A percentile compares a stretch with the other conserved stretches of the same genome.
Evolutionary conservation across 192 early-diverging fungal species (phyloP).

Genomic region (Coemansia sp.): DNA sequence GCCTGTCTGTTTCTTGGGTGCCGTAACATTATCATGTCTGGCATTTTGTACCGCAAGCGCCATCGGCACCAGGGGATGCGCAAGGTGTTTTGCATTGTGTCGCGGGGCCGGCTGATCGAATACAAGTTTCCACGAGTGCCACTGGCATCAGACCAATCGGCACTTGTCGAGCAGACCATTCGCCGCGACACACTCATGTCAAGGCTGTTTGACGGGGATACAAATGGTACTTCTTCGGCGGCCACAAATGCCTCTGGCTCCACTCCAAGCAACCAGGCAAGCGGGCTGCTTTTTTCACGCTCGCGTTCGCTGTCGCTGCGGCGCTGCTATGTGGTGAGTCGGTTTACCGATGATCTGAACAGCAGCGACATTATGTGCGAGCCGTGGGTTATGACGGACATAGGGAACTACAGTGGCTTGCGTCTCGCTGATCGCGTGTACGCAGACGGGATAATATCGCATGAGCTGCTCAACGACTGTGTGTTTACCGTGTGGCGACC

Average conservation of each 20-base stretch:
- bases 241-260: not conserved
- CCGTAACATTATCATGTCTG: conserved; percentile 47
- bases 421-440: conserved; percentile 52
- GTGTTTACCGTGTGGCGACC: conserved; percentile 56
- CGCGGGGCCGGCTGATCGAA: conserved; percentile 48
- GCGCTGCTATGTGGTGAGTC: conserved; percentile 53
- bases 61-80: conserved; percentile 49
- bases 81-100: conserved; percentile 53
- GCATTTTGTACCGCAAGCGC: conserved; percentile 55
- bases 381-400: conserved; percentile 57
- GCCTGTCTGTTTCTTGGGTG: conserved; percentile 52
- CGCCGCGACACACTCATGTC: conserved; percentile 23
- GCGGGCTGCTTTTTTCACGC: conserved; percentile 23
- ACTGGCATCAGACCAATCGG: conserved; percentile 18
- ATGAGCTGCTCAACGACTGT: conserved; percentile 52
- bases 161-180: conserved; percentile 20
- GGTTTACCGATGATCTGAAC: conserved; percentile 42
- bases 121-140: conserved; percentile 32
- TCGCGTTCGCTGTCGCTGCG: conserved; percentile 41
- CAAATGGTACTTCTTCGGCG: not conserved
- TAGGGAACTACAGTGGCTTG: conserved; percentile 52
- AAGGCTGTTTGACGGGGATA: conserved; percentile 18
- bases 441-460: conserved; percentile 46
- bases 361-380: conserved; percentile 51
- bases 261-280: not conserved